Percentiles rank a stretch among this genome's conserved stretches.
These are phyloP conservation scores for Fusarium lateritium DNA, from an alignment of 2,329 filamentous ascomycete genomes.

Conservation along the genomic window DNA sequence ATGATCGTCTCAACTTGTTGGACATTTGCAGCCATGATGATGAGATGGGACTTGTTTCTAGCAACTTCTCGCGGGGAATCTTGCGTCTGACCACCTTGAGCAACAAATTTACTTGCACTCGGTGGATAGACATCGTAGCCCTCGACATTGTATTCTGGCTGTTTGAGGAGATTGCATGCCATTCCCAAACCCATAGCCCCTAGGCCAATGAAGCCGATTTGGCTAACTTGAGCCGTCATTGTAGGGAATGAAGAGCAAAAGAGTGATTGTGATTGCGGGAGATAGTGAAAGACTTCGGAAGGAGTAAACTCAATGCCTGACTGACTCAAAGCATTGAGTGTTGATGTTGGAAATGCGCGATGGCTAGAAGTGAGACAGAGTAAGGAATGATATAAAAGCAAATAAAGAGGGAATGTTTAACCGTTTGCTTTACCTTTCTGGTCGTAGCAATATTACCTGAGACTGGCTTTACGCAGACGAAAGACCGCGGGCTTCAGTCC, in stretches of 20 bases:
- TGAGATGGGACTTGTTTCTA: constrained; percentile 4
- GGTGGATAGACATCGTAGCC: constrained; percentile 9
- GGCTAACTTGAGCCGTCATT: background rate
- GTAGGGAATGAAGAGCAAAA: background rate
- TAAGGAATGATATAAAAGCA: too few relatives aligned
- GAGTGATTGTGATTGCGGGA: too few relatives aligned
- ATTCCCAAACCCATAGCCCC: constrained; percentile 19
- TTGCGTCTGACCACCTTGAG: background rate
- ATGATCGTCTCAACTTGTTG: constrained; percentile 12
- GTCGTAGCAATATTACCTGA: too few relatives aligned
- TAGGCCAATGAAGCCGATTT: constrained; percentile 24
- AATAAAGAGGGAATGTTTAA: too few relatives aligned
- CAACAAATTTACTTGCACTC: background rate
- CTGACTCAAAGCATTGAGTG: too few relatives aligned
- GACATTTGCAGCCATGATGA: constrained; percentile 15
- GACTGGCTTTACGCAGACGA: too few relatives aligned
- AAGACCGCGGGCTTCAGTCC: too few relatives aligned
- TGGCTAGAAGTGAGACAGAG: too few relatives aligned
- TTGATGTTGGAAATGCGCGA: too few relatives aligned
- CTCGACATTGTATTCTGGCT: background rate
- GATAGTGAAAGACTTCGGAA: too few relatives aligned
- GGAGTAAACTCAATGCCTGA: too few relatives aligned
- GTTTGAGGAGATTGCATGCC: constrained; percentile 13
- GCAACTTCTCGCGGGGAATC: background rate
- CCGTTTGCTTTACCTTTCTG: too few relatives aligned